Percentiles rank a stretch among this genome's conserved stretches.
Conservation (phyloP, 768 basidiomycete genomes). For the Leccinum aurantiacum region DNA sequence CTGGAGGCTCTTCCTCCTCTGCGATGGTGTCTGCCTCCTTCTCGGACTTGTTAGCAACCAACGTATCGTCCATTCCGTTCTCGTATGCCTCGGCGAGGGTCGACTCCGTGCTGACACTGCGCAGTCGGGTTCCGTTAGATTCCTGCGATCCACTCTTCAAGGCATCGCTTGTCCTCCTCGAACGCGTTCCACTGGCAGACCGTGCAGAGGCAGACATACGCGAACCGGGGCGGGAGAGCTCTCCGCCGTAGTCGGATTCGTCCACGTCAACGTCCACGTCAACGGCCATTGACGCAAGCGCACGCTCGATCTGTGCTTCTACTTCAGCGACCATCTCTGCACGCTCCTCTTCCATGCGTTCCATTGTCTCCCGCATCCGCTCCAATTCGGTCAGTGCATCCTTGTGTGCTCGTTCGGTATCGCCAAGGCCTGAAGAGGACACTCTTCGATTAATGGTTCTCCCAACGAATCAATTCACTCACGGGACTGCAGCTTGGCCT, state of each 20-base stretch:
- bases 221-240: slow-evolving; percentile 60
- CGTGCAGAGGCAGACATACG: slow-evolving; percentile 60
- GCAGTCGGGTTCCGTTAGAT: slow-evolving; percentile 41
- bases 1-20: slow-evolving; percentile 53
- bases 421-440: slow-evolving; percentile 62
- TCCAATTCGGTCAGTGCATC: slow-evolving; percentile 81
- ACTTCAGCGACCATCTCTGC: slow-evolving; percentile 92
- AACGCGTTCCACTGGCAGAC: slow-evolving; percentile 46
- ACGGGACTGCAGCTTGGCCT: slow-evolving; percentile 77
- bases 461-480: slow-evolving; percentile 33
- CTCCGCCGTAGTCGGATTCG: slow-evolving; percentile 67
- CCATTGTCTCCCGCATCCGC: slow-evolving; percentile 82
- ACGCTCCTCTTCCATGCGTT: slow-evolving; percentile 83
- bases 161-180: slow-evolving; percentile 62
- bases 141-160: slow-evolving; percentile 38
- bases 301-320: slow-evolving; percentile 87
- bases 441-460: not conserved
- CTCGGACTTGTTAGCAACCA: slow-evolving; percentile 37
- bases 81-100: slow-evolving; percentile 72
- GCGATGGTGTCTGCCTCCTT: slow-evolving; percentile 53
- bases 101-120: slow-evolving; percentile 77
- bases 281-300: slow-evolving; percentile 81
- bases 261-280: slow-evolving; percentile 36
- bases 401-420: slow-evolving; percentile 79
- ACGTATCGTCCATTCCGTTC: slow-evolving; percentile 40